Base-by-base conservation (phyloP, 768 basidiomycete species). In the Gelatoporia subvermispora region DNA sequence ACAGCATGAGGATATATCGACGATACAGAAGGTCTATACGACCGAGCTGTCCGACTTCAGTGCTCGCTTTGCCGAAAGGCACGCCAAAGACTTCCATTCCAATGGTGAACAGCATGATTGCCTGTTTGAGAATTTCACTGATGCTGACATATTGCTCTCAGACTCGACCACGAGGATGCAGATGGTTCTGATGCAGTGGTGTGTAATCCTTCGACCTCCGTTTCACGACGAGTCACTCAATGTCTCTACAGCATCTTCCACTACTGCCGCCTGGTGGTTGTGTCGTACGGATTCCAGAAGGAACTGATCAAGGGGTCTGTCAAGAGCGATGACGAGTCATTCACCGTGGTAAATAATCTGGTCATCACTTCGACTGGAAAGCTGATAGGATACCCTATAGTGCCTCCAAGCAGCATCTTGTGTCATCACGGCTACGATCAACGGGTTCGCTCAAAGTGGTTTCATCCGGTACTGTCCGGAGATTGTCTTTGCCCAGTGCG, bases 391-490 rank as follows among this genome's bases (percentile, higher is more conserved):
- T 31, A 31, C 28, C 20, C 39, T 35, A 15, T 68, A 75, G 60
- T 78, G 79, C 11, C 66, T 81, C 20, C 68, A 75, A 17, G 74
- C 76, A 11, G 81, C 81, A n/a, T 72, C 72, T n/a, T 68, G 67
- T 23, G 78, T 82, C 10, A 78, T 84, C 42, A 72, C 73, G 22
- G 75, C 77, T 35, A 73, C 78, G 55, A 64, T 75, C 2, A 74
- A 80, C 41, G 68, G 69, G 37, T 62, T 82, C 11, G 74, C 73
- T 47, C 78, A 78, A 1, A 78, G 77, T 3, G 78, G 77, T 2
- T 73, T 73, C 53, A 65, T 82, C 21, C 74, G 77, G 10, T 79
- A 72, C 56, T 79, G 79, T 3, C 75, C 82, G 66, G 79, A 70
- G 43, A 53, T 64, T 34, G 54, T 64, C 39, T 65, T 63, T 45